These are phyloP conservation scores for Citrus unshiu DNA, from an alignment of 345 rosid genomes.

Conservation along the genomic window DNA sequence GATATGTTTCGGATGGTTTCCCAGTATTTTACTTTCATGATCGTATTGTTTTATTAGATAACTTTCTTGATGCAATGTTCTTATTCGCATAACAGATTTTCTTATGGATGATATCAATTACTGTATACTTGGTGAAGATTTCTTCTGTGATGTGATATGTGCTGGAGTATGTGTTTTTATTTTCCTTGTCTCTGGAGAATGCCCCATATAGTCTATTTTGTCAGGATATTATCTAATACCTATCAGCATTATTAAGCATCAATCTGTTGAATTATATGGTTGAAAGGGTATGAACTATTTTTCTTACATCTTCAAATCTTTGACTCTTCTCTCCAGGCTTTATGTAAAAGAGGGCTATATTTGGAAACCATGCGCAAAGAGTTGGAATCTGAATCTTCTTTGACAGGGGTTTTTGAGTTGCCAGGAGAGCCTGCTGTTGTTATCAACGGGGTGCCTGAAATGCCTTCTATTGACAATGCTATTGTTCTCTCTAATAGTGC, in stretches of 20 bases:
- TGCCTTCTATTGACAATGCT: slow-evolving; percentile 17
- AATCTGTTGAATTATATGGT: background rate
- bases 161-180: background rate
- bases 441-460: slow-evolving; percentile 70
- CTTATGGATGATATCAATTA: background rate
- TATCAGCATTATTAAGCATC: background rate
- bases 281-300: background rate
- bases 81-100: background rate
- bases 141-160: background rate
- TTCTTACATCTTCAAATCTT: slow-evolving; percentile 1
- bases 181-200: background rate
- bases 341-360: slow-evolving; percentile 13
- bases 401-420: slow-evolving; percentile 41
- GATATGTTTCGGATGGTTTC: background rate
- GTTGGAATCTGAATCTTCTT: slow-evolving; percentile 29
- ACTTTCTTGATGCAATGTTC: background rate
- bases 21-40: background rate
- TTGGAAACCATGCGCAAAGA: slow-evolving; percentile 28
- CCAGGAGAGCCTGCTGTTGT: slow-evolving; percentile 80
- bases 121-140: background rate
- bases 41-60: too few relatives aligned
- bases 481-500: slow-evolving; percentile 5
- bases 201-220: background rate
- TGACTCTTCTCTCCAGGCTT: background rate
- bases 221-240: background rate